Evolutionary conservation across 164 flowering plant genomes (phyloP).

Genomic region (Chimonanthus salicifolius): DNA sequence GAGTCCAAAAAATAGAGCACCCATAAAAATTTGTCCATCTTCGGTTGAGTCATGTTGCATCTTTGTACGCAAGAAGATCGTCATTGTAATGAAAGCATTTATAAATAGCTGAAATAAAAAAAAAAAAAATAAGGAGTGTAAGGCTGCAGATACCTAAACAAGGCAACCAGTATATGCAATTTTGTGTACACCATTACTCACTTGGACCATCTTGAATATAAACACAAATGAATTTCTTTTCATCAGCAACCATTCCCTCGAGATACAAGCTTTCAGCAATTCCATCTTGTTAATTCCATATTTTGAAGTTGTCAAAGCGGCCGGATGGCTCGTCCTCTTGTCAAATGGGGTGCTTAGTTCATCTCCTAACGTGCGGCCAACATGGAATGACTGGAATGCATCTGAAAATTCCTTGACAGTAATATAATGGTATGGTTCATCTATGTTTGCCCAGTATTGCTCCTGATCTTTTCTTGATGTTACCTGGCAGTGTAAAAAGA

Average conservation of each 20-base stretch:
- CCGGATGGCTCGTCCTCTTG: conserved; percentile 36
- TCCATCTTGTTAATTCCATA: conserved; percentile 52
- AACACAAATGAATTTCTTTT: conserved; percentile 38
- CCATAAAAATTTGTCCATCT: conserved; percentile 37
- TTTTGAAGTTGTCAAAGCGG: conserved; percentile 31
- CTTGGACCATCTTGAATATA: conserved; percentile 34
- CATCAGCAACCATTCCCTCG: conserved; percentile 38
- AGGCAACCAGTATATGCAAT: neutral
- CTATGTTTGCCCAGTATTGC: conserved; percentile 39
- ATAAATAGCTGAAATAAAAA: conserved; percentile 24
- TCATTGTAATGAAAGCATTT: conserved; percentile 25
- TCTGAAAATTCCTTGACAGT: conserved; percentile 39
- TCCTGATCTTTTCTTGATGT: conserved; percentile 46
- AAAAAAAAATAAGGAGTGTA: neutral
- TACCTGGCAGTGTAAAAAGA: conserved; percentile 20
- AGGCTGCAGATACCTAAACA: neutral
- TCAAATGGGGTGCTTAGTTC: conserved; percentile 39
- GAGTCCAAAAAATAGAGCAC: conserved; percentile 36
- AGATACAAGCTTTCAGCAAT: conserved; percentile 31
- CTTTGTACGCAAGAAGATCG: conserved; percentile 20
- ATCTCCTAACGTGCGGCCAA: conserved; percentile 29
- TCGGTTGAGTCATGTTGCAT: conserved; percentile 20
- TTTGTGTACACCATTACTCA: conserved; percentile 8
- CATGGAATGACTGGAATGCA: conserved; percentile 43
- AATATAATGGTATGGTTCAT: conserved; percentile 31